Base-by-base conservation (phyloP, 1,284 basidiomycete species). In the Sporisorium graminicola region DNA sequence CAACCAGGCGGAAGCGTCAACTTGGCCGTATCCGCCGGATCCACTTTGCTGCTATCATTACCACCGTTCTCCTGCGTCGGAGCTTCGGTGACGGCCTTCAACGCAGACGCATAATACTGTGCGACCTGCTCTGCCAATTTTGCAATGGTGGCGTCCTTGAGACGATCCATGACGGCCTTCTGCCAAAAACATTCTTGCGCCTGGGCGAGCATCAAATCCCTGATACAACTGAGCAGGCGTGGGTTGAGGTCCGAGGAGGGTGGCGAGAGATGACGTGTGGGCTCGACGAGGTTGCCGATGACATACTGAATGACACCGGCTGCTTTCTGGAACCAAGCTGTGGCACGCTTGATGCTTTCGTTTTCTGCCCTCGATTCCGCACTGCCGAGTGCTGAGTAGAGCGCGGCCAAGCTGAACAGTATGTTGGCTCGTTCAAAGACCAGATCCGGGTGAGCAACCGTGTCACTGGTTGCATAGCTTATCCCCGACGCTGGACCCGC, bases 101-200 rank as follows among this genome's bases (percentile, higher is more conserved):
- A 53, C 4, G 80, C 74, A 1, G 61, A 40, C 6, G 60, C 70
- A 35, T 85, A 84, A 49, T 76, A 72, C 24, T 80, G 79, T 1
- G 80, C 58, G 7, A 90, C 93, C 82, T 91, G 91, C 33, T 90
- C 89, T 0, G 96, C 92, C 43, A 99, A 88, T 85, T 93, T 94
- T 1, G 94, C 92, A 64, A 98, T 90, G 2, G 95, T 88, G 0
- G 90, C 91, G 79, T 96, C 95, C 87, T 94, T 95, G 87, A 91
- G 88, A 70, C 91, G 87, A 84, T 94, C 73, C 40, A 94, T 87
- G 73, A 93, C 92, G 7, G 94, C 95, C 78, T 92, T 91, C 84
- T 97, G 95, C 95, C 96, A 98, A 59, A 92, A 93, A 82, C 94
- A 97, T 87, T 99, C 96, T 82, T 98, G 95, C 0, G 95, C 95